Base-by-base conservation (phyloP, 371 early-diverging fungal genomes). In the Dichotomocladium elegans region DNA sequence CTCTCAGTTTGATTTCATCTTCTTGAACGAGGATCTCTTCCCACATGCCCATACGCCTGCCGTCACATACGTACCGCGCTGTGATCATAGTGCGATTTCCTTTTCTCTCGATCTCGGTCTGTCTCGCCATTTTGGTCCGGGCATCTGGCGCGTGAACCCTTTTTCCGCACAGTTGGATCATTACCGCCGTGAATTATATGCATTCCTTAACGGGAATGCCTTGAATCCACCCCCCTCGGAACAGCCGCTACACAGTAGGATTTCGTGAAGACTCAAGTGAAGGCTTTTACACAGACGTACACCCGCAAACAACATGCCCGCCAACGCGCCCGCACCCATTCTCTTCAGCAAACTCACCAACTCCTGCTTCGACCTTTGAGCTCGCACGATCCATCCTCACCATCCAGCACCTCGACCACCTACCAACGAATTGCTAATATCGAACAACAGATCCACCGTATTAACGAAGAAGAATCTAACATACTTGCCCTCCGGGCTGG, bases 81-180 rank as follows among this genome's bases (percentile, higher is more conserved):
- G 25, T 24, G 50, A 50, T 25, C 50, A 50, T 12, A 24, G 24
- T 6, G 50, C 50, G 8, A 8, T 50, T 7, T 30, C 50, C 11
- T 35, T 50, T 4, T 15, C 25, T 1, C 31, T 50, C 12, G 12
- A 9, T 29, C 19, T 17, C 4, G 7, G 30, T 10, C 8, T 50
- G 11, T 25, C 50, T 10, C 19, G 22, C 10, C n/a, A 11, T 10
- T n/a, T n/a, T n/a, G 50, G 50, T 1, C 34, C 50, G 19, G 50
- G 50, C 11, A 8, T 50, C 4, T 50, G 37, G 50, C 50, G 50
- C 22, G 9, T 50, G n/a, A 33, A 50, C 25, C 34, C 50, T 21
- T 19, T 22, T 7, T 25, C 21, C 19, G 34, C 35, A 11, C 21
- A 19, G 24, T 10, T 26, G 15, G 7, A 22, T 12, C 14, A 9